Percentiles rank a stretch among this genome's conserved stretches.
These are phyloP conservation scores for Pelargonium cotyledonis DNA, from an alignment of 441 rosid genomes.

Conservation along the genomic window DNA sequence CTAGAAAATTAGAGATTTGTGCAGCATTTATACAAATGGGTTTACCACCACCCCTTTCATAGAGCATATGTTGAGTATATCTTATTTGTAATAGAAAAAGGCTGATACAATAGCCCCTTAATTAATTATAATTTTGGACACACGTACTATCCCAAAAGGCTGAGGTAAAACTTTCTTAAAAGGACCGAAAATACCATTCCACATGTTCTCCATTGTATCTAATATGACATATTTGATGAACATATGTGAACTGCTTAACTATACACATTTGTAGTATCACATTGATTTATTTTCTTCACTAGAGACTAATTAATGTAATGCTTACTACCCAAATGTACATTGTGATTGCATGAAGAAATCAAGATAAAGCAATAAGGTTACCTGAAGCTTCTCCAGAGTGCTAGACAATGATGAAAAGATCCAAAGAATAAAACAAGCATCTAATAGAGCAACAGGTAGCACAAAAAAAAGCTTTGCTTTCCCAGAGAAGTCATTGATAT, in stretches of 20 bases:
- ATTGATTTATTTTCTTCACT: background rate
- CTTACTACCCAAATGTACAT: background rate
- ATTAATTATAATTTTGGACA: background rate
- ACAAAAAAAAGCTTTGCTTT: slow-evolving; percentile 28
- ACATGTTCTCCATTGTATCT: background rate
- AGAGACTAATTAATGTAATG: background rate
- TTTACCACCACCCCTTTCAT: background rate
- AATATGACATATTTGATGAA: background rate
- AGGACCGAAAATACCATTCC: background rate
- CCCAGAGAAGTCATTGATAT: slow-evolving; percentile 35
- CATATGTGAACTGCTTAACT: slow-evolving; percentile 5
- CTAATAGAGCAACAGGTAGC: slow-evolving; percentile 29
- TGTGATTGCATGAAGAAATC: slow-evolving; percentile 4
- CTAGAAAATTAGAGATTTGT: background rate
- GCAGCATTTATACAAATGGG: background rate
- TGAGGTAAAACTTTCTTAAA: background rate
- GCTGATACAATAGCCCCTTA: background rate
- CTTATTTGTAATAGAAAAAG: background rate
- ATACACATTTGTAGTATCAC: background rate
- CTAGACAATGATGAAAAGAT: slow-evolving; percentile 34
- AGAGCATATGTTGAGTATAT: background rate
- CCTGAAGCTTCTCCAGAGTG: slow-evolving; percentile 37
- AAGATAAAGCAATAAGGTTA: slow-evolving; percentile 9
- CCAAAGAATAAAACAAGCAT: slow-evolving; percentile 36
- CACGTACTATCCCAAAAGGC: background rate